phyloP scores from a whole-genome alignment of 495 filamentous ascomycete species.

The Gamarada debralockiae region DNA sequence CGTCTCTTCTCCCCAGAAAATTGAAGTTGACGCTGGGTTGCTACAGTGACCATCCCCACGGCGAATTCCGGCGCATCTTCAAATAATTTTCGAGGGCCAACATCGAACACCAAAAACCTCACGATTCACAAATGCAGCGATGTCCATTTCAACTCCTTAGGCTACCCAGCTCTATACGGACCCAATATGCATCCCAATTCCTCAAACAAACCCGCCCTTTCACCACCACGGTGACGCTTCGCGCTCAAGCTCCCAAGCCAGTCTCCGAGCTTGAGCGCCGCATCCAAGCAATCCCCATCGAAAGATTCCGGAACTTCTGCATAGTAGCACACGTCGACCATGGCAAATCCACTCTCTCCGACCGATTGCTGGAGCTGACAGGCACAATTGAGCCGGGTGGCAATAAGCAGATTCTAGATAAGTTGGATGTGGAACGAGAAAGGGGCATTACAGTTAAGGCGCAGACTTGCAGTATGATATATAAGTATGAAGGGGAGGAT shows the following conservation, averaged over 20 bases:
- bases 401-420: conserved; percentile 96
- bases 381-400: conserved; percentile 83
- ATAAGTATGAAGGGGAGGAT: conserved; percentile 78
- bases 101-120: neutral
- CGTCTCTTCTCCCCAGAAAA: neutral
- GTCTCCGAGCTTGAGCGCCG: conserved; percentile 53
- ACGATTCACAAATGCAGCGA: conserved; percentile 44
- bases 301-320: conserved; percentile 93
- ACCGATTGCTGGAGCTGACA: conserved; percentile 89
- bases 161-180: conserved; percentile 23
- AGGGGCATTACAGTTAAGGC: conserved; percentile 98
- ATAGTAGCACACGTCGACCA: conserved; percentile 99
- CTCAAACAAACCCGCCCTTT: conserved; percentile 16
- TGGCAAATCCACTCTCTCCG: conserved; percentile 92
- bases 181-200: conserved; percentile 25
- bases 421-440: conserved; percentile 93
- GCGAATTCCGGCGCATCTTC: conserved; percentile 10
- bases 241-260: conserved; percentile 12
- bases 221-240: conserved; percentile 15
- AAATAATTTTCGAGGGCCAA: conserved; percentile 4
- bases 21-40: conserved; percentile 7
- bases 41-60: conserved; percentile 11
- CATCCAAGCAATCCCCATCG: conserved; percentile 84
- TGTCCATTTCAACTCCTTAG: conserved; percentile 36
- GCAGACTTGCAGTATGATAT: conserved; percentile 97